Base-by-base conservation (phyloP, 331 rosid species). In the Quercus lobata region DNA sequence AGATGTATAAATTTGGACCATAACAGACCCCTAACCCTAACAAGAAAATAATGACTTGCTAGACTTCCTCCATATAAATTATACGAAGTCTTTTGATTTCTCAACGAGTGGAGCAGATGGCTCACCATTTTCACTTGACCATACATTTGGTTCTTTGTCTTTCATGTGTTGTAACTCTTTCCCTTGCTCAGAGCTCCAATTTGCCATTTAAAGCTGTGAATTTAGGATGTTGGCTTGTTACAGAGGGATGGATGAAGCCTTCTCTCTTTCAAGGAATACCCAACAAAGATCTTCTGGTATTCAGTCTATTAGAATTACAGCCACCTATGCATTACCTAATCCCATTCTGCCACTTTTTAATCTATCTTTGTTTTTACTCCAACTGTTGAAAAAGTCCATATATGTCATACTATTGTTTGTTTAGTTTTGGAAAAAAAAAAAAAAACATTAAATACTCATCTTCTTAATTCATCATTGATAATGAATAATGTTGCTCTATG, bases 181-280 rank as follows among this genome's bases (percentile, higher is more conserved):
- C 83, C n/a, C 24, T 27, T 52, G 86, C 85, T 2, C 86, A 83
- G 58, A 73, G 84, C 24, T 24, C 37, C 35, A 57, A 78, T 29
- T 52, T 86, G 84, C 90, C 85, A 32, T 71, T 87, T 66, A 92
- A 88, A 80, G 89, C 89, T n/a, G 94, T 88, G 29, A 90, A 90
- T 78, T 87, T 92, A 27, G 97, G 97, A 35, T 78, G 79, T 37
- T 92, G 94, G 94, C 89, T 92, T 2, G 72, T 90, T 6, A 81
- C 62, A 18, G 94, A 90, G 72, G 94, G 92, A 0, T 90, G 92
- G 91, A 92, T 92, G 89, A 77, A 87, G 63, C 92, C 89, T 77
- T 79, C 91, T 60, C 91, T 84, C 66, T 90, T 92, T 66, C 72
- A 84, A 70, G 89, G 77, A 35, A 90, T 92, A 17, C 54, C 75